Evolutionary conservation across 768 basidiomycete species (phyloP).

Genomic region (Auricularia cornea): DNA sequence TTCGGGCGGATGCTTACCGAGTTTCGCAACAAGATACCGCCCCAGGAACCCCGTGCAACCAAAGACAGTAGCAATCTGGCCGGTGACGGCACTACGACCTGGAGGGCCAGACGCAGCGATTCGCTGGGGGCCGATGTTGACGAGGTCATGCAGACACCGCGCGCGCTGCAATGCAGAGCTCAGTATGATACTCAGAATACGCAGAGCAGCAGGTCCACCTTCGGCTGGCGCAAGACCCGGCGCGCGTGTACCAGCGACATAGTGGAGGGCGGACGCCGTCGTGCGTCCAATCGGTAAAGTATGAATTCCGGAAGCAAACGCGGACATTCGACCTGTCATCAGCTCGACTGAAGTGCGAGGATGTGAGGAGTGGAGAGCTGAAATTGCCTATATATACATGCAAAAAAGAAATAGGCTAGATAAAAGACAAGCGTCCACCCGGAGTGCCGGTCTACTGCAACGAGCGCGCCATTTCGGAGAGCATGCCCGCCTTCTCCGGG

Average conservation of each 20-base stretch:
- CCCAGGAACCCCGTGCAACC: slow-evolving; percentile 95
- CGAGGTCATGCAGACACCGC: slow-evolving; percentile 69
- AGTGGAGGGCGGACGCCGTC: not conserved
- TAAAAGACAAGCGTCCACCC: no score
- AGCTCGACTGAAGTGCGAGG: no score
- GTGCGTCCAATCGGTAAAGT: not conserved
- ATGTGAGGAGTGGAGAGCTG: no score
- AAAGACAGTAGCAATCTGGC: slow-evolving; percentile 93
- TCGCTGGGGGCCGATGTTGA: slow-evolving; percentile 55
- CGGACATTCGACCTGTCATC: no score
- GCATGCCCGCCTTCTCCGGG: slow-evolving; percentile 57
- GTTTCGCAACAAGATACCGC: slow-evolving; percentile 86
- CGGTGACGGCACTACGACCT: slow-evolving; percentile 80
- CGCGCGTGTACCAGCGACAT: not conserved
- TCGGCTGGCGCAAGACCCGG: not conserved
- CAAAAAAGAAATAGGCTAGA: no score
- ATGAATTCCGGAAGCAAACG: not conserved
- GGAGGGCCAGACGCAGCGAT: slow-evolving; percentile 69
- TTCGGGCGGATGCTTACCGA: slow-evolving; percentile 47
- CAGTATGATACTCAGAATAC: not conserved
- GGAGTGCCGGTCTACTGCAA: slow-evolving; percentile 6
- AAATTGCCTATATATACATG: no score
- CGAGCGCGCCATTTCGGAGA: slow-evolving; percentile 26
- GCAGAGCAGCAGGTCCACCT: not conserved
- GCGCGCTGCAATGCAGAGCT: not conserved